phyloP scores from a whole-genome alignment of 2,329 filamentous ascomycete species.

The Ophiostoma quercus region DNA sequence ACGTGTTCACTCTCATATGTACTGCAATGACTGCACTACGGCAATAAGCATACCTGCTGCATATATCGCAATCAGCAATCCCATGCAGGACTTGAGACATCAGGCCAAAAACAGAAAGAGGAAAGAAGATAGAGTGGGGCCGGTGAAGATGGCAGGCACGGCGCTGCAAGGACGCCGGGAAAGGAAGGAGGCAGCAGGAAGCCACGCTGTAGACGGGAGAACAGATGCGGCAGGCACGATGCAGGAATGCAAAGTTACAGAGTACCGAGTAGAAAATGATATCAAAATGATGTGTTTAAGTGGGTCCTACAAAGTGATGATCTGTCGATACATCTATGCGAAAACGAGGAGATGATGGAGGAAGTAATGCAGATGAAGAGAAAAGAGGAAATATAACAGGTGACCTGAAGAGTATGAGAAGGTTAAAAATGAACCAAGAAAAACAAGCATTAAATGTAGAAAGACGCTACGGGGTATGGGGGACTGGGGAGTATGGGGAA shows the following conservation, averaged over 20 bases:
- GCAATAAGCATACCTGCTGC: no score
- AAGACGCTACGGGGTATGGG: not conserved
- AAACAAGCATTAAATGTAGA: not conserved
- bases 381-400: not conserved
- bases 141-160: conserved; percentile 5
- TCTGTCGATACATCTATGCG: not conserved
- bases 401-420: not conserved
- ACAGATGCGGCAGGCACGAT: not conserved
- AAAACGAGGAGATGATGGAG: not conserved
- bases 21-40: not conserved
- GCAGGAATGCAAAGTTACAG: not conserved
- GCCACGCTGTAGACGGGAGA: not conserved
- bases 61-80: not conserved
- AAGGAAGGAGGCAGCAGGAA: not conserved
- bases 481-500: conserved; percentile 3
- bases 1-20: not conserved
- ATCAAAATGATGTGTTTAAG: not conserved
- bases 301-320: not conserved
- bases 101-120: not conserved
- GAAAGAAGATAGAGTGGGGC: not conserved
- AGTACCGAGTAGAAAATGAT: not conserved
- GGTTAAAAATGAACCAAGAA: not conserved
- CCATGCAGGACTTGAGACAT: not conserved
- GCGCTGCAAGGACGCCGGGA: conserved; percentile 4
- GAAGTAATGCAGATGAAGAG: not conserved